Percentiles rank a stretch among this genome's conserved stretches.
phyloP scores from a whole-genome alignment of 257 asterid genomes.

The Eustoma russellianum region DNA sequence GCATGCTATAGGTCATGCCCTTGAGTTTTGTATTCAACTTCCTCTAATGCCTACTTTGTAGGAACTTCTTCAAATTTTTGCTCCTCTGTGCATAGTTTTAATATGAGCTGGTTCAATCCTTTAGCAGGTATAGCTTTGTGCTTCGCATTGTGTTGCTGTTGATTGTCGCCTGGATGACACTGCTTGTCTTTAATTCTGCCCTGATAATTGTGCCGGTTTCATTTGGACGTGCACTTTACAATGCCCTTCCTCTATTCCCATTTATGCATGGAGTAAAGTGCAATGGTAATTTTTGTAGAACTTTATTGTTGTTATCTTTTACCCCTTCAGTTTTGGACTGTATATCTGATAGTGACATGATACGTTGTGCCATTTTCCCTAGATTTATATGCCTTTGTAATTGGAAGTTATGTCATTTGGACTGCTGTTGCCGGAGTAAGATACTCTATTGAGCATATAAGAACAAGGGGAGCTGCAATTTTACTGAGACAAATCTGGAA shows the following conservation, averaged over 20 bases:
- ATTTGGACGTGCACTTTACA: slow-evolving; percentile 76
- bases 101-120: slow-evolving; percentile 27
- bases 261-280: slow-evolving; percentile 88
- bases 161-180: slow-evolving; percentile 95
- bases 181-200: slow-evolving; percentile 73
- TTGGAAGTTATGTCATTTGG: slow-evolving; percentile 98
- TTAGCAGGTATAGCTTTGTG: slow-evolving; percentile 86
- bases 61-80: not conserved
- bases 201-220: slow-evolving; percentile 79
- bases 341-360: not conserved
- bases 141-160: slow-evolving; percentile 71
- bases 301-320: not conserved
- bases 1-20: not conserved
- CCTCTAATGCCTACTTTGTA: not conserved
- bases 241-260: slow-evolving; percentile 82
- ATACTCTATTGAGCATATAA: slow-evolving; percentile 64
- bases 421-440: slow-evolving; percentile 85
- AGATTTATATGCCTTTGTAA: slow-evolving; percentile 89
- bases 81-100: slow-evolving; percentile 13
- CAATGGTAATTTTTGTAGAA: slow-evolving; percentile 46
- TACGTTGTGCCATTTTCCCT: slow-evolving; percentile 4
- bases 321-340: too few relatives aligned
- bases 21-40: not conserved
- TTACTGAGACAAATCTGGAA: slow-evolving; percentile 68
- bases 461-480: slow-evolving; percentile 55